Conservation (phyloP, 2,329 filamentous ascomycete genomes). For the Trichoderma arundinaceum region DNA sequence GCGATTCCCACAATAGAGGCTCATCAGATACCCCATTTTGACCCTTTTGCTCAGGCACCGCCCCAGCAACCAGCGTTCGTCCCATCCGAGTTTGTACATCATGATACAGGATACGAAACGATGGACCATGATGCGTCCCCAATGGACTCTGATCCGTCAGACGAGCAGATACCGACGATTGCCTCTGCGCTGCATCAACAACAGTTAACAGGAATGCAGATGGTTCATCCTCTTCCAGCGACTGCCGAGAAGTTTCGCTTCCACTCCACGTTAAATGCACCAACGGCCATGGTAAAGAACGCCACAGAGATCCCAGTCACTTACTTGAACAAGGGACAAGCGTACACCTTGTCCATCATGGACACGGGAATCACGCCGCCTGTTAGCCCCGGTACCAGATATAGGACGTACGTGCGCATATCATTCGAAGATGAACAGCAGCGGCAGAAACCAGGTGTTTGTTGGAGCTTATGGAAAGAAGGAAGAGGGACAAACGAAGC, state of each 20-base stretch:
- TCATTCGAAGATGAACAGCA: slow-evolving; percentile 98
- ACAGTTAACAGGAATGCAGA: slow-evolving; percentile 53
- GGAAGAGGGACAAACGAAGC: slow-evolving; percentile 94
- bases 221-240: slow-evolving; percentile 55
- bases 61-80: slow-evolving; percentile 68
- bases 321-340: slow-evolving; percentile 96
- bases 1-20: slow-evolving; percentile 62
- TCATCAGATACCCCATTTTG: slow-evolving; percentile 69
- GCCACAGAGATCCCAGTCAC: slow-evolving; percentile 93
- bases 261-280: slow-evolving; percentile 86
- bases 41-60: slow-evolving; percentile 71
- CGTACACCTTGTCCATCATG: slow-evolving; percentile 83
- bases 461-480: slow-evolving; percentile 94
- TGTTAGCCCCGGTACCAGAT: slow-evolving; percentile 67
- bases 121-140: slow-evolving; percentile 77
- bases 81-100: slow-evolving; percentile 79
- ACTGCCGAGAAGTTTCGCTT: slow-evolving; percentile 81
- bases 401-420: slow-evolving; percentile 90
- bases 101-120: slow-evolving; percentile 78
- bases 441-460: slow-evolving; percentile 77
- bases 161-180: slow-evolving; percentile 60
- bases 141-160: slow-evolving; percentile 60
- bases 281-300: slow-evolving; percentile 94
- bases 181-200: slow-evolving; percentile 65
- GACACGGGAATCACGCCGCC: slow-evolving; percentile 73